Evolutionary conservation across 2,329 filamentous ascomycete genomes (phyloP), one percentile per base, ranked within the genome.

Genomic region (Drechmeria coniospora): DNA sequence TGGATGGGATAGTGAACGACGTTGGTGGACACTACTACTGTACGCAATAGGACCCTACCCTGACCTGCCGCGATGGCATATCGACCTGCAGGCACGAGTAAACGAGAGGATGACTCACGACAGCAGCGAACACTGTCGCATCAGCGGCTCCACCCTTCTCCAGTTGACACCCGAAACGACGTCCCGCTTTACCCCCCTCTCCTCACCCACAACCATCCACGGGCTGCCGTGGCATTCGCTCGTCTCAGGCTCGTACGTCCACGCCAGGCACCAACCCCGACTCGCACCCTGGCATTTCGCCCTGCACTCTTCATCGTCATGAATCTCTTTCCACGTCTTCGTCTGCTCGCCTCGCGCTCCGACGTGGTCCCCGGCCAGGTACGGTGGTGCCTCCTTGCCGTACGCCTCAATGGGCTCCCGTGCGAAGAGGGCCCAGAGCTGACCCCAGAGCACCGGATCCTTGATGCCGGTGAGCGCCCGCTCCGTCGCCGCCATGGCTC

Each of bases 371-470:
- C 52, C 51, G 21, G 54, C 50, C 15, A 42, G 28, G n/a, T 15
- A 23, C 8, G 31, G 21, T n/a, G 57, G 47, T 13, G 54, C 53
- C 26, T 48, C 39, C 25, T 40, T 37, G 28, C 49, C 42, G 31
- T 62, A 53, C 7, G 45, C 45, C 9, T 50, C 45, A 35, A 63
- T 42, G 26, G 53, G 43, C 24, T 54, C 49, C 21, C 49, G 48
- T 10, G 54, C 56, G 38, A 65, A 68, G 10, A 65, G 48, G 25
- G 53, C 46, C 54, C 62, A 65, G 15, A 72, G 38, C 23, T 67
- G 54, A 20, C 55, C 49, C 65, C 65, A 68, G 28, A 59, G 49
- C 6, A 68, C 50, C 0, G 62, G 58, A 23, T 49, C 40, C 15
- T 46, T 39, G 25, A 51, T 38, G 13, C 46, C 39, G 9, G 48